Percentiles rank a stretch among this genome's conserved stretches.
These are phyloP conservation scores for Pseudoturritis turrita DNA, from an alignment of 345 rosid genomes.

Conservation along the genomic window DNA sequence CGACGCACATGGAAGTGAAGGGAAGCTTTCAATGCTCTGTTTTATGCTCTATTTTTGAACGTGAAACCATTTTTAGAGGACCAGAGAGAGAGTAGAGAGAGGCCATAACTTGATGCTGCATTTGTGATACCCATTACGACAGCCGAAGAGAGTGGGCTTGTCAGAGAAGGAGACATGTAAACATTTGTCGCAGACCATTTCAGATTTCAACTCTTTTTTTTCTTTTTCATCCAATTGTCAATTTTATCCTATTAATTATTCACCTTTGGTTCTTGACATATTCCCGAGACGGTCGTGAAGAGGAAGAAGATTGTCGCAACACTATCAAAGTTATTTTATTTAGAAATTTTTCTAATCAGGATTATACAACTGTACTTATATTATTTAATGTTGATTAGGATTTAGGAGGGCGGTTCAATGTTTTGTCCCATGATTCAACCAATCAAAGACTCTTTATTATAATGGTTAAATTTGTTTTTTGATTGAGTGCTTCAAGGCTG, in stretches of 20 bases:
- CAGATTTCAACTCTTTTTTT: conserved; percentile 13
- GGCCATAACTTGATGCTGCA: conserved; percentile 21
- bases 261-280: conserved; percentile 6
- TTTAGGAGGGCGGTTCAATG: conserved; percentile 28
- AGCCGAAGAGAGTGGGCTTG: conserved; percentile 21
- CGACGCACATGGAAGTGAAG: conserved; percentile 29
- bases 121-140: conserved; percentile 16
- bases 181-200: conserved; percentile 23
- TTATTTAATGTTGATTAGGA: neutral
- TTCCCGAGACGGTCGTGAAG: conserved; percentile 23
- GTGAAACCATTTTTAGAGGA: conserved; percentile 21
- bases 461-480: neutral
- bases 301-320: neutral
- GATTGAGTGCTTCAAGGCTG: conserved; percentile 14
- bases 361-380: neutral
- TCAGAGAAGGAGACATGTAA: conserved; percentile 26
- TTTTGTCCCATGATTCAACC: neutral
- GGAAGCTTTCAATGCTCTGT: conserved; percentile 26
- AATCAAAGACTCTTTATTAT: neutral
- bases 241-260: neutral
- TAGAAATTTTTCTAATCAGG: neutral
- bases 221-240: conserved; percentile 21
- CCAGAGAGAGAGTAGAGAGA: conserved; percentile 7
- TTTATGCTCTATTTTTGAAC: conserved; percentile 11
- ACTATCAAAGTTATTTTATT: neutral